Conservation (phyloP, 1,284 basidiomycete species). For the Naganishia liquefaciens region DNA sequence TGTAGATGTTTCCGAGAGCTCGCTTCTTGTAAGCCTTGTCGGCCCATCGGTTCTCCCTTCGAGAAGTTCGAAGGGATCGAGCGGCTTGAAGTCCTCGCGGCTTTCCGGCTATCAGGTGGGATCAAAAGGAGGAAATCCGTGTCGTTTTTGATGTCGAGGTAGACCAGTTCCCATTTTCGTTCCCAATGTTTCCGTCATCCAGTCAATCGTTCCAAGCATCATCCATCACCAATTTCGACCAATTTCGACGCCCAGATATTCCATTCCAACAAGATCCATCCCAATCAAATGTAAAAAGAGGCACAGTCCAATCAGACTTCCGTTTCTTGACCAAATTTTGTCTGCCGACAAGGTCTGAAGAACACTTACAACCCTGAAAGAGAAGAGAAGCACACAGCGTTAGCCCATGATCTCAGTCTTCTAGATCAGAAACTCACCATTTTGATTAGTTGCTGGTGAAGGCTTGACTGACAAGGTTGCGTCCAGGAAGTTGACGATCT, state of each 20-base stretch:
- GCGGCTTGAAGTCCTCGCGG: conserved; percentile 99
- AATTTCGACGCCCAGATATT: not conserved
- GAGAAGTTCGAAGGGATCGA: conserved; percentile 93
- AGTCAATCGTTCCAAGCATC: not conserved
- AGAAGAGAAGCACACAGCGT: too few species aligned
- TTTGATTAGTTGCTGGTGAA: conserved; percentile 41
- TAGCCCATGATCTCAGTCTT: too few species aligned
- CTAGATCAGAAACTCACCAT: too few species aligned
- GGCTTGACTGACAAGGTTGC: conserved; percentile 4
- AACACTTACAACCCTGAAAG: conserved; percentile 54
- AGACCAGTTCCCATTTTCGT: not conserved
- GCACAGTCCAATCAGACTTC: conserved; percentile 8
- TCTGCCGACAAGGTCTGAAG: not conserved
- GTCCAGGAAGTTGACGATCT: too few species aligned
- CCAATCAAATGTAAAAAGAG: conserved; percentile 2
- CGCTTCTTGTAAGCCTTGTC: conserved; percentile 99
- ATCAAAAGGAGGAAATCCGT: too few species aligned
- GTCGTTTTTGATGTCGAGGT: not conserved
- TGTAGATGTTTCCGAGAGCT: conserved; percentile 99
- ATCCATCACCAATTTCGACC: conserved; percentile 9
- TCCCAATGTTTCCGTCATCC: not conserved
- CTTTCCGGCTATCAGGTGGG: conserved; percentile 70
- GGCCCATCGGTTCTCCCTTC: conserved; percentile 98
- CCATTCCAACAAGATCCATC: conserved; percentile 8
- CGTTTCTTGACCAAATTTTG: not conserved